Evolutionary conservation across 108 stramenopile species (phyloP).

Genomic region (Skeletonema potamos): DNA sequence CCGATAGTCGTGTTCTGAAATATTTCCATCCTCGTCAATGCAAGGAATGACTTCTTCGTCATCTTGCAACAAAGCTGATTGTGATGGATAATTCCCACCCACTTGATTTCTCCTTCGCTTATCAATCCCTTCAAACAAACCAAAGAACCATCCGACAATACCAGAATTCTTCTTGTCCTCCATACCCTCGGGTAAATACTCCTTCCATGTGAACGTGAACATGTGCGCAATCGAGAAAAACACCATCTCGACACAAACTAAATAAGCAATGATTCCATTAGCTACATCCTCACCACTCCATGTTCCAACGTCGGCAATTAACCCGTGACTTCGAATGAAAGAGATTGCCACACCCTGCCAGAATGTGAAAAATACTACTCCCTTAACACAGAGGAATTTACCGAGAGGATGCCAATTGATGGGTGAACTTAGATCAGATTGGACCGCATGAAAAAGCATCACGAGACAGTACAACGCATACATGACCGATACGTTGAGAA

Average conservation of each 20-base stretch:
- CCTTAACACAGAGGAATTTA: constrained; percentile 97
- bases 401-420: constrained; percentile 89
- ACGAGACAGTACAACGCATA: constrained; percentile 95
- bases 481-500: constrained; percentile 83
- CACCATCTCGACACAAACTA: constrained; percentile 95
- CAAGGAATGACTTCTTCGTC: constrained; percentile 25
- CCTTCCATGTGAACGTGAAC: constrained; percentile 90
- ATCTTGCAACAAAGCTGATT: constrained; percentile 5
- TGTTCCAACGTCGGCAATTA: constrained; percentile 74
- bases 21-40: constrained; percentile 33
- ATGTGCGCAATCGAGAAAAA: constrained; percentile 89
- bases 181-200: constrained; percentile 75
- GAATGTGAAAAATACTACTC: constrained; percentile 97
- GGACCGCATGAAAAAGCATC: constrained; percentile 85
- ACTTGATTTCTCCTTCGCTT: constrained; percentile 5
- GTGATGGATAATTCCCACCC: not conserved
- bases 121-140: constrained; percentile 24
- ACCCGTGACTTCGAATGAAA: constrained; percentile 65
- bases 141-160: constrained; percentile 9
- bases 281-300: constrained; percentile 90
- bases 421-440: constrained; percentile 73
- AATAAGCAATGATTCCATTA: constrained; percentile 92
- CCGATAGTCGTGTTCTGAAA: constrained; percentile 43
- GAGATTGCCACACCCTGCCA: constrained; percentile 93
- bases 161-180: constrained; percentile 2